phyloP scores from a whole-genome alignment of 164 flowering plant genomes.

The Aristolochia californica region DNA sequence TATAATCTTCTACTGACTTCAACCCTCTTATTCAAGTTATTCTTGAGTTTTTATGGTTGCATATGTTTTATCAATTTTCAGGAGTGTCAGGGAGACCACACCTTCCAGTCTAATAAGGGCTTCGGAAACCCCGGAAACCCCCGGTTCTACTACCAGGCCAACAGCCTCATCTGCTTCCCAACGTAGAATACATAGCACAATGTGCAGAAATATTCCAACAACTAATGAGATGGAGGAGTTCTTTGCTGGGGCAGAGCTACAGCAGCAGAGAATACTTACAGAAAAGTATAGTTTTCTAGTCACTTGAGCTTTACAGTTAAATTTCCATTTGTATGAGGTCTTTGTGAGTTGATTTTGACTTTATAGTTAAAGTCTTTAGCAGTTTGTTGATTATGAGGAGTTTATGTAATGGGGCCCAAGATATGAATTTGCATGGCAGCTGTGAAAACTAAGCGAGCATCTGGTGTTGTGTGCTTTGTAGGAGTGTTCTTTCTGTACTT shows the following conservation, averaged over 20 bases:
- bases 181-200: slow-evolving; percentile 18
- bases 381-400: no score
- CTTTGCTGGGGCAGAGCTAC: slow-evolving; percentile 55
- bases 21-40: no score
- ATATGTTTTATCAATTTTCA: slow-evolving; percentile 12
- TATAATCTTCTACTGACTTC: no score
- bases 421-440: no score
- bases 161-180: slow-evolving; percentile 15
- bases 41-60: no score
- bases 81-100: slow-evolving; percentile 77
- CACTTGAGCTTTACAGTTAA: not conserved
- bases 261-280: slow-evolving; percentile 42
- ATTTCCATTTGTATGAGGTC: not conserved
- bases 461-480: no score
- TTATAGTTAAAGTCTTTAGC: no score
- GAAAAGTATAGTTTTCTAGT: slow-evolving; percentile 42
- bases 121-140: slow-evolving; percentile 34
- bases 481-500: no score
- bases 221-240: slow-evolving; percentile 72
- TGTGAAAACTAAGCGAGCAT: no score
- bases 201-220: slow-evolving; percentile 40
- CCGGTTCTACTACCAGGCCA: slow-evolving; percentile 62
- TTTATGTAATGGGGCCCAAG: no score
- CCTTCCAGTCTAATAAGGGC: slow-evolving; percentile 62
- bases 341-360: not conserved